Conservation (phyloP, 306 rosid species). For the Cicer cuneatum region DNA sequence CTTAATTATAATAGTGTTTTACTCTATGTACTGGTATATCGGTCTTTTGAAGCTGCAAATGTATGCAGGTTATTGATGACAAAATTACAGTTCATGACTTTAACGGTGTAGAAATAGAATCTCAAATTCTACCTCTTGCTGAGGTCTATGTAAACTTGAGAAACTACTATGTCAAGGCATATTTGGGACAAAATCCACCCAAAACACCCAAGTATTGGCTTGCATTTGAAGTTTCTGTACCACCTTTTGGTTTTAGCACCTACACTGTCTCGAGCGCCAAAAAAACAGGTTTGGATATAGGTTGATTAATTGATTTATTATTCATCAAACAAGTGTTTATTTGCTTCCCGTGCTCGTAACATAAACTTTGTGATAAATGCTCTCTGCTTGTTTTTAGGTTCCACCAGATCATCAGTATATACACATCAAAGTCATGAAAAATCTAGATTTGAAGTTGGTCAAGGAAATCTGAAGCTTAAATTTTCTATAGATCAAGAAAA, state of each 20-base stretch:
- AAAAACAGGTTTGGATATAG: constrained; percentile 48
- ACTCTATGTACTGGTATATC: constrained; percentile 3
- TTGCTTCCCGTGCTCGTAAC: constrained; percentile 36
- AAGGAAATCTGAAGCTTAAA: constrained; percentile 72
- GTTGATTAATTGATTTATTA: constrained; percentile 26
- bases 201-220: constrained; percentile 74
- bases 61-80: constrained; percentile 60
- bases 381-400: constrained; percentile 58
- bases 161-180: constrained; percentile 65
- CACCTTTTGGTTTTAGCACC: constrained; percentile 89
- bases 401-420: constrained; percentile 61
- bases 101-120: constrained; percentile 67
- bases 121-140: constrained; percentile 71
- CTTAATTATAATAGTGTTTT: constrained; percentile 20
- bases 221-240: constrained; percentile 77
- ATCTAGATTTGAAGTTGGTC: constrained; percentile 68
- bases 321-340: constrained; percentile 34
- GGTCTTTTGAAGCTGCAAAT: constrained; percentile 38
- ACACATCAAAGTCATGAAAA: constrained; percentile 48
- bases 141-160: constrained; percentile 56
- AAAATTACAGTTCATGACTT: constrained; percentile 66
- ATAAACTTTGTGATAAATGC: constrained; percentile 21
- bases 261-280: constrained; percentile 63
- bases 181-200: constrained; percentile 63
- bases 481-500: constrained; percentile 63